Evolutionary conservation across 2,329 filamentous ascomycete genomes (phyloP).

Genomic region (Trichoderma sp.): DNA sequence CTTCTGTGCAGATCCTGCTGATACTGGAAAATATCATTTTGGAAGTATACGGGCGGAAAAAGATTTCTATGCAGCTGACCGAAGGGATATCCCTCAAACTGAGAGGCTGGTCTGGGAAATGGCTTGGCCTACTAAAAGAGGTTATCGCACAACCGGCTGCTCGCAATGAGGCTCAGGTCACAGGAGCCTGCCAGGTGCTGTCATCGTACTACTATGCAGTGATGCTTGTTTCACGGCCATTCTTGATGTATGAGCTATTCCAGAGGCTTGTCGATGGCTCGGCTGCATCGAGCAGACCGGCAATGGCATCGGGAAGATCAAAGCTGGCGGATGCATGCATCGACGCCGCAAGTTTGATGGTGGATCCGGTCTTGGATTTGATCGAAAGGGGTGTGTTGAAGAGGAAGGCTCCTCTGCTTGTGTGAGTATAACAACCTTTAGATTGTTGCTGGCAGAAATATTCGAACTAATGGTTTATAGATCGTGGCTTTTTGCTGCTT

Average conservation of each 20-base stretch:
- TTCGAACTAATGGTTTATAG: slow-evolving; percentile 32
- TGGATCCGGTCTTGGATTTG: slow-evolving; percentile 49
- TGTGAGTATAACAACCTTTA: slow-evolving; percentile 41
- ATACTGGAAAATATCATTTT: slow-evolving; percentile 53
- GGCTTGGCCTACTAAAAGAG: slow-evolving; percentile 49
- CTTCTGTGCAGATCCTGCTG: slow-evolving; percentile 54
- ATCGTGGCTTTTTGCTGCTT: slow-evolving; percentile 57
- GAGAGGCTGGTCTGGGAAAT: slow-evolving; percentile 52
- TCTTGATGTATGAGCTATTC: slow-evolving; percentile 57
- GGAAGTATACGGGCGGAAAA: slow-evolving; percentile 54
- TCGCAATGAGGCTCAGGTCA: slow-evolving; percentile 35
- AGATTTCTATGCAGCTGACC: slow-evolving; percentile 54
- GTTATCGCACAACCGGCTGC: slow-evolving; percentile 32
- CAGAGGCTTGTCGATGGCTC: slow-evolving; percentile 44
- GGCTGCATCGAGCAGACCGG: slow-evolving; percentile 24
- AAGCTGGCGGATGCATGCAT: slow-evolving; percentile 58
- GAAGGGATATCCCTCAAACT: slow-evolving; percentile 56
- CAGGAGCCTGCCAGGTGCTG: slow-evolving; percentile 53
- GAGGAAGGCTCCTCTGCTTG: slow-evolving; percentile 50
- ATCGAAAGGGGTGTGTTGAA: slow-evolving; percentile 45
- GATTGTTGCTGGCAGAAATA: no score
- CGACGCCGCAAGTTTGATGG: slow-evolving; percentile 55
- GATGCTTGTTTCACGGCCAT: slow-evolving; percentile 58
- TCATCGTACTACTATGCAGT: slow-evolving; percentile 58
- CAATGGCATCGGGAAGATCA: slow-evolving; percentile 45